A percentile compares a stretch with the other conserved stretches of the same genome.
These are phyloP conservation scores for Penicillium nordicum DNA, from an alignment of 2,329 filamentous ascomycete genomes.

Conservation along the genomic window DNA sequence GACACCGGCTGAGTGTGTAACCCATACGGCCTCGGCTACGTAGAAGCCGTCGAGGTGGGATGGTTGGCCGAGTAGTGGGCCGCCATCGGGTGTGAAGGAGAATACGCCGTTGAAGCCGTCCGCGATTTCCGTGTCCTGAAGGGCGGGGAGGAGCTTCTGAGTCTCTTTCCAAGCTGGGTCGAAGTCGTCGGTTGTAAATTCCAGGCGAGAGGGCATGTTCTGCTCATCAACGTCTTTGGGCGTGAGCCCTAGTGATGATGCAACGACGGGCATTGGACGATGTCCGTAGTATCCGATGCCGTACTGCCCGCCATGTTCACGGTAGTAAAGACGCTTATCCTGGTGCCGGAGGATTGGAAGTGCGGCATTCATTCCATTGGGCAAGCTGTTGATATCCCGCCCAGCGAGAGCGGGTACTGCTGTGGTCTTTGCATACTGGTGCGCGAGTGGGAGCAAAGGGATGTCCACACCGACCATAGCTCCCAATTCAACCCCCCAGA, in stretches of 20 bases:
- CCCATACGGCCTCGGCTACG: constrained; percentile 65
- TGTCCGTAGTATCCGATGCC: constrained; percentile 66
- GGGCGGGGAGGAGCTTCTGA: constrained; percentile 52
- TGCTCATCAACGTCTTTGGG: constrained; percentile 54
- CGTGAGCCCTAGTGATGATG: constrained; percentile 53
- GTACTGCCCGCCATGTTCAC: constrained; percentile 60
- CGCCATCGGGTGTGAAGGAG: constrained; percentile 64
- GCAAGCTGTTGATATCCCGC: constrained; percentile 44
- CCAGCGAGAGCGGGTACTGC: constrained; percentile 46
- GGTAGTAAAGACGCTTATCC: constrained; percentile 62
- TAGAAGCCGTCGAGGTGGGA: constrained; percentile 60
- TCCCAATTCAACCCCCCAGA: constrained; percentile 65
- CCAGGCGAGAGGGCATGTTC: constrained; percentile 61
- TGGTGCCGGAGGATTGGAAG: constrained; percentile 62
- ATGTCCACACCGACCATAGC: constrained; percentile 58
- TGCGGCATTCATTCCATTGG: constrained; percentile 48
- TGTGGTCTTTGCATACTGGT: constrained; percentile 63
- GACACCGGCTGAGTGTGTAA: constrained; percentile 63
- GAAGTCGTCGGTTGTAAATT: constrained; percentile 60
- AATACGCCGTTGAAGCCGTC: constrained; percentile 65
- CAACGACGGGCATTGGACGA: constrained; percentile 58
- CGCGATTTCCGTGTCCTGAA: constrained; percentile 51
- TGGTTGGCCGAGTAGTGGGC: constrained; percentile 57
- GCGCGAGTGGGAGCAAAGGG: constrained; percentile 59
- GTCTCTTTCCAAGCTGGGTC: constrained; percentile 58